These are phyloP conservation scores for Penicillium hesseltinei DNA, from an alignment of 2,329 filamentous ascomycete genomes.

Conservation along the genomic window DNA sequence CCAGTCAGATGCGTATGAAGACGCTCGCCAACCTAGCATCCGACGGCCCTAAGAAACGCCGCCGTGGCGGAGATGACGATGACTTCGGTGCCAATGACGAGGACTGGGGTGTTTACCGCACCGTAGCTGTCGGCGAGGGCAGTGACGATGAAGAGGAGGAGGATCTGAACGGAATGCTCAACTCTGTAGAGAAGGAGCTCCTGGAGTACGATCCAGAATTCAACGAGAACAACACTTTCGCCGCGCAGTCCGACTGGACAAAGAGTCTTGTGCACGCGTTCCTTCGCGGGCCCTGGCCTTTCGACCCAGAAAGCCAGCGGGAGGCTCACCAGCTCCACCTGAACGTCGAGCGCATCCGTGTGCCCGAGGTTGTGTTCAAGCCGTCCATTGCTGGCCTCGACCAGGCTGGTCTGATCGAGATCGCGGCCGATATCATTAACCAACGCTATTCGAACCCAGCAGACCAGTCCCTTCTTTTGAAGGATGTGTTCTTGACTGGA, in stretches of 20 bases:
- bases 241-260: constrained; percentile 92
- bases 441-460: constrained; percentile 65
- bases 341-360: constrained; percentile 92
- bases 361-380: constrained; percentile 90
- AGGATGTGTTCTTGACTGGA: constrained; percentile 91
- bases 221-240: constrained; percentile 86
- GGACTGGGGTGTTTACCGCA: constrained; percentile 96
- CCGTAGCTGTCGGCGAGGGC: constrained; percentile 75
- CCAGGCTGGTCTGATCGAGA: constrained; percentile 90
- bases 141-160: constrained; percentile 92
- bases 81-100: constrained; percentile 96
- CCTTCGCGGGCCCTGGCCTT: constrained; percentile 80
- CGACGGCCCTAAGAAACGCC: constrained; percentile 79
- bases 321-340: constrained; percentile 88
- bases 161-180: constrained; percentile 72
- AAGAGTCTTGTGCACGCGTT: constrained; percentile 90
- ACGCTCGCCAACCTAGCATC: constrained; percentile 93
- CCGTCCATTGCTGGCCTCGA: constrained; percentile 88
- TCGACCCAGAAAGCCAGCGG: constrained; percentile 73
- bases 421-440: constrained; percentile 82
- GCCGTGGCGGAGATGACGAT: constrained; percentile 88
- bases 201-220: constrained; percentile 84
- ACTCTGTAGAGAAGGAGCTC: constrained; percentile 77
- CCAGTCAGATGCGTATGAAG: constrained; percentile 97
- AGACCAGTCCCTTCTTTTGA: constrained; percentile 68